These are phyloP conservation scores for Talaromyces funiculosus DNA, from an alignment of 2,329 filamentous ascomycete genomes.

Conservation along the genomic window DNA sequence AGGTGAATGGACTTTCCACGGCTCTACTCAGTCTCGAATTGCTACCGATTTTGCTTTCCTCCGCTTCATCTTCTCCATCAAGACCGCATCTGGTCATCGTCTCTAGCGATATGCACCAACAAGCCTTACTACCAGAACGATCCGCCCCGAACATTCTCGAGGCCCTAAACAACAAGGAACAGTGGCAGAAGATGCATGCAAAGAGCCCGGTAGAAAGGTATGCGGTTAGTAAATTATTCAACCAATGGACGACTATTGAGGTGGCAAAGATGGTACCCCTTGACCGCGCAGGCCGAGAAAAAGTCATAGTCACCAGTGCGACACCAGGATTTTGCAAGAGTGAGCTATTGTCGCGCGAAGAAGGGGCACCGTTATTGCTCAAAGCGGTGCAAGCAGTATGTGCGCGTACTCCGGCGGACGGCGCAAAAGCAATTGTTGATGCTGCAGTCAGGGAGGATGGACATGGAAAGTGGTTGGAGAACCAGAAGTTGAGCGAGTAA, in stretches of 20 bases:
- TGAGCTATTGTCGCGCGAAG: conserved; percentile 12
- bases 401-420: conserved; percentile 18
- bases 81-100: conserved; percentile 15
- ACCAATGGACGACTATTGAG: conserved; percentile 7
- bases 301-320: conserved; percentile 8
- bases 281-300: conserved; percentile 1
- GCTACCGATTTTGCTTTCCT: conserved; percentile 5
- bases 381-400: conserved; percentile 6
- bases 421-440: conserved; percentile 19
- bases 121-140: conserved; percentile 16
- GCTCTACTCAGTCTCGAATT: conserved; percentile 38
- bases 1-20: conserved; percentile 48
- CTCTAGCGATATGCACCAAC: conserved; percentile 16
- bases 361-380: conserved; percentile 6
- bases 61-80: conserved; percentile 4
- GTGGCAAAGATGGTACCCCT: conserved; percentile 6
- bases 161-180: conserved; percentile 9
- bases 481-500: conserved; percentile 14
- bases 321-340: conserved; percentile 21
- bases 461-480: conserved; percentile 14
- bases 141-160: conserved; percentile 13
- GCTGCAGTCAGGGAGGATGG: conserved; percentile 14
- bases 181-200: conserved; percentile 8
- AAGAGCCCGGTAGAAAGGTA: conserved; percentile 12
- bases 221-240: conserved; percentile 10